Evolutionary conservation across 805 yeast genomes (phyloP), one percentile per base, ranked within the genome.

Genomic region (Ogataea pini): DNA sequence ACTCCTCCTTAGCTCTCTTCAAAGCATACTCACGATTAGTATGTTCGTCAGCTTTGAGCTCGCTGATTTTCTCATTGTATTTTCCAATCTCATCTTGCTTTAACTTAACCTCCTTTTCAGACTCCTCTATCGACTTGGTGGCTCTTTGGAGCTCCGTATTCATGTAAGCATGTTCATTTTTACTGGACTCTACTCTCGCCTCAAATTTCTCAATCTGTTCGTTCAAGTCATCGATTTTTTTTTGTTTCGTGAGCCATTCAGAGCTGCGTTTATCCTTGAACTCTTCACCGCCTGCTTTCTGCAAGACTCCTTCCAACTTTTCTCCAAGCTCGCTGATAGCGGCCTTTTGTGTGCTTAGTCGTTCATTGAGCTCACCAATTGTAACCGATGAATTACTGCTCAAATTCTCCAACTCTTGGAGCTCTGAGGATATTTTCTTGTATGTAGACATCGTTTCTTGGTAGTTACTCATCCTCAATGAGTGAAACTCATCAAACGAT

Each of bases 81-180:
- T 10, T 36, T 3, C 37, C 47, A 29, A 56, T 47, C 18, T 46
- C 51, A 5, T 28, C 32, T 29, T 48, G 40, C 33, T 54, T 55
- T n/a, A 46, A 47, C 1, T 36, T 40, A 6, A 73, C 68, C 32
- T 65, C 70, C 1, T 38, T 39, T 1, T 68, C 60, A 0, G 83
- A 74, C 14, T 79, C 85, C 10, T 54, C 53, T 0, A 77, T 72
- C 0, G 89, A 76, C 7, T 64, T 66, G 9, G 63, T 56, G 0
- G 89, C 85, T 44, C 81, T 76, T 16, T 65, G 66, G 25, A 80
- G 75, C 61, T 87, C 92, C 25, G 70, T 72, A 7, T 64, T 58
- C 80, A 83, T 85, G 64, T 86, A 90, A 42, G 71, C 78, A 39
- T 73, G 76, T 57, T 89, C 96, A 29, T 79, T 80, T 1, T 64